Evolutionary conservation across 139 green algal species (phyloP).

Genomic region (Desmodesmus armatus): DNA sequence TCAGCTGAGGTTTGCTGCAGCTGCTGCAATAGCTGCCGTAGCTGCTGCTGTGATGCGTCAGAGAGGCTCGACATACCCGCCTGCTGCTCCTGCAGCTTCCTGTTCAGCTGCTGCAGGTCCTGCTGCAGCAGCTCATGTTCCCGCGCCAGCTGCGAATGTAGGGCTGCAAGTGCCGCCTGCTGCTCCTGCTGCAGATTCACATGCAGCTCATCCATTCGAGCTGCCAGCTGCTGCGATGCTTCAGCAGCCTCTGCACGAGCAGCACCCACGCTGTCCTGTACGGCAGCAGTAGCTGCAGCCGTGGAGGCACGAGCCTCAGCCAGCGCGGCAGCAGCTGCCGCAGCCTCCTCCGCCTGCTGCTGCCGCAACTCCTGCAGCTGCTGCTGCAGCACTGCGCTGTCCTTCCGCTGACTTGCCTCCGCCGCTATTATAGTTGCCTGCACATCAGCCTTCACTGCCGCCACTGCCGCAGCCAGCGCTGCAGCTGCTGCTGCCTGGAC

Average conservation of each 20-base stretch:
- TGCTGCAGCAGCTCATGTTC: not conserved
- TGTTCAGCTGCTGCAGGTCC: not conserved
- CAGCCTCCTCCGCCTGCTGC: not conserved
- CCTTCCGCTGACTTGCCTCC: too few relatives aligned
- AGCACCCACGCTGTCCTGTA: too few relatives aligned
- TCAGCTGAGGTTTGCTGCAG: not conserved
- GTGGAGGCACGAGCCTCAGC: too few relatives aligned
- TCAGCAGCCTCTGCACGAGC: not conserved
- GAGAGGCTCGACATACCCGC: not conserved
- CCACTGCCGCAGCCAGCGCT: not conserved
- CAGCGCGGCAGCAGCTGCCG: not conserved
- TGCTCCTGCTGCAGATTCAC: too few relatives aligned
- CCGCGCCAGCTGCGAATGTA: not conserved
- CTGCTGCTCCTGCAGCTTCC: not conserved
- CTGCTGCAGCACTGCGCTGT: slow-evolving; percentile 28
- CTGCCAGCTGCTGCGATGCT: slow-evolving; percentile 10
- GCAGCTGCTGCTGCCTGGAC: not conserved
- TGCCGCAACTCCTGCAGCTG: slow-evolving; percentile 11
- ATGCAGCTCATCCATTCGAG: not conserved
- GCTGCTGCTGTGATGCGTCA: not conserved
- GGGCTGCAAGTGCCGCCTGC: not conserved
- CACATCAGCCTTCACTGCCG: not conserved
- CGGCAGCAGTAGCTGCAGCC: not conserved
- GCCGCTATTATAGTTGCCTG: too few relatives aligned
- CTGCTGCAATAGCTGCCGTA: slow-evolving; percentile 4